phyloP scores from a whole-genome alignment of 495 filamentous ascomycete species.

The Penicillium cataractarum region DNA sequence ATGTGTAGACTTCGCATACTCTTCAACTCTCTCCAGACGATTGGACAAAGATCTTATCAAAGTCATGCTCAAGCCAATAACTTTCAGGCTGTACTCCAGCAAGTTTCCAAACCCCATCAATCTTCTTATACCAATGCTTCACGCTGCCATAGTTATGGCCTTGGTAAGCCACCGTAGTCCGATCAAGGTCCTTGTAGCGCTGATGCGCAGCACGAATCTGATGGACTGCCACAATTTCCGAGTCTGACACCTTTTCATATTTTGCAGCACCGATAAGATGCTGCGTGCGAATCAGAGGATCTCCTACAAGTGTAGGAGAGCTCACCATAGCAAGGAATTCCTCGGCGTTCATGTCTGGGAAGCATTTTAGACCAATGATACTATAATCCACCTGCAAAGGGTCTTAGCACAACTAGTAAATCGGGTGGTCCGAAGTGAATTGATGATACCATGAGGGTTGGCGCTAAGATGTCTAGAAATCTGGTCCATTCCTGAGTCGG shows the following conservation, averaged over 20 bases:
- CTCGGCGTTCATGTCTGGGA: background rate
- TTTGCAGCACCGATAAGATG: background rate
- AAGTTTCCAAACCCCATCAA: constrained; percentile 1
- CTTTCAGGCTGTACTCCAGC: background rate
- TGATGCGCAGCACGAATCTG: constrained; percentile 1
- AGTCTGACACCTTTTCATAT: background rate
- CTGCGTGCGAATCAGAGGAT: background rate
- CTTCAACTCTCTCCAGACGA: background rate
- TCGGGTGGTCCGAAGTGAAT: background rate
- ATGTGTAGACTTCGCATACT: background rate
- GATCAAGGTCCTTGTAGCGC: background rate
- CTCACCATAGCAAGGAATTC: background rate
- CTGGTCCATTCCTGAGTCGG: background rate
- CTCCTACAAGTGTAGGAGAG: background rate
- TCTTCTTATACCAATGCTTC: constrained; percentile 6
- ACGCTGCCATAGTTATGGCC: background rate
- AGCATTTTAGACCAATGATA: background rate
- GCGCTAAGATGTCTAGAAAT: background rate
- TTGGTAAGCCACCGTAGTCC: background rate
- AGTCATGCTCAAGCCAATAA: constrained; percentile 1
- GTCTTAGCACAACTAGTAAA: background rate
- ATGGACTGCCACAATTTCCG: background rate
- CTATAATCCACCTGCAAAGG: background rate
- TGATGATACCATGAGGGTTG: background rate
- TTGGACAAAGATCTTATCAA: background rate